These are phyloP conservation scores for Cyberlindnera nakhonratchasimensis DNA, from an alignment of 805 yeast genomes.

Conservation along the genomic window DNA sequence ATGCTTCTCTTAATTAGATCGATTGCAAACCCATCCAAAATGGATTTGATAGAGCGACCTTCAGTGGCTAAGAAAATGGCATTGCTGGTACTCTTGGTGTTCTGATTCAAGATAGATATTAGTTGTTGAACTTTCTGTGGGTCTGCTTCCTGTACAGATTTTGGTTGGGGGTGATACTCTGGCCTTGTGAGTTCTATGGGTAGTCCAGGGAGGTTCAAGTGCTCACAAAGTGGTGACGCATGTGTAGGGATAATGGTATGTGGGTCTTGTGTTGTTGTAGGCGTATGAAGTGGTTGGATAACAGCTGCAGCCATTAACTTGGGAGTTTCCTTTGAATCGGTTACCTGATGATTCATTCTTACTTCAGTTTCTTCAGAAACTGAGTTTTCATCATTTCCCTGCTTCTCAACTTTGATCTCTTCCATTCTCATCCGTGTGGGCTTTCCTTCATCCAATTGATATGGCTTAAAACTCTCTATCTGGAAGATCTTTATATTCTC, in stretches of 20 bases:
- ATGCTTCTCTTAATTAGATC: constrained; percentile 25
- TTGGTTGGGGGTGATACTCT: background rate
- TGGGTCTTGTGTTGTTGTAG: no score
- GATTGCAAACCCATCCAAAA: constrained; percentile 21
- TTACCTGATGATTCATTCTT: no score
- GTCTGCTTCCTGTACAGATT: background rate
- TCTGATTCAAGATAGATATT: background rate
- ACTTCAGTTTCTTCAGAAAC: no score
- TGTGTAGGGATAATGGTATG: no score
- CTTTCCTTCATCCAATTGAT: constrained; percentile 1
- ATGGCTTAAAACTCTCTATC: constrained; percentile 8
- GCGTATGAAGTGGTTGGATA: no score
- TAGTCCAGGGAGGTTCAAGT: no score
- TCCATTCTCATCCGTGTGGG: background rate
- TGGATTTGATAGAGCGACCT: constrained; percentile 25
- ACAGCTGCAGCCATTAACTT: background rate
- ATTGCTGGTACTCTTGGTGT: constrained; percentile 12
- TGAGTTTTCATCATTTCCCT: no score
- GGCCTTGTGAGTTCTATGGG: no score
- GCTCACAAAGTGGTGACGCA: background rate
- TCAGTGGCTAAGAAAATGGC: constrained; percentile 23
- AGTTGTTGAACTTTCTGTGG: constrained; percentile 2
- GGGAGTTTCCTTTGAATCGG: background rate
- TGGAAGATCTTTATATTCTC: constrained; percentile 27
- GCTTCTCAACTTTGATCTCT: constrained; percentile 4